Conservation (phyloP, 306 rosid species). For the Chamaecrista fasciculata region DNA sequence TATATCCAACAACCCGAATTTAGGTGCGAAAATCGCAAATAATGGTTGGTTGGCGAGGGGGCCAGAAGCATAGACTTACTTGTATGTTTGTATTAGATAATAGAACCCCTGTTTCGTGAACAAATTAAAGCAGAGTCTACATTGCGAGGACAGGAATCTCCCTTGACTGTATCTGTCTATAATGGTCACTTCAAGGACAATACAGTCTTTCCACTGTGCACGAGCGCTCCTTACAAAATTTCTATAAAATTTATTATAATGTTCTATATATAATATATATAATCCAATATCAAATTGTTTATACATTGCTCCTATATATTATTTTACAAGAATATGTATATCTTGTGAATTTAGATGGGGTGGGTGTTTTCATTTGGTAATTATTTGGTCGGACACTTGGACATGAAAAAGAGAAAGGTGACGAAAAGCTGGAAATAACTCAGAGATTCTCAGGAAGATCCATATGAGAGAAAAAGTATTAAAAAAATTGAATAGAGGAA, state of each 20-base stretch:
- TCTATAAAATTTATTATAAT: not conserved
- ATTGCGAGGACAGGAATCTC: not conserved
- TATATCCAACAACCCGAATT: not conserved
- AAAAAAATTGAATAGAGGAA: not conserved
- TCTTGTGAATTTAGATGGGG: not conserved
- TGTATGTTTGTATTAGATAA: constrained; percentile 3
- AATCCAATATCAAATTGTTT: not conserved
- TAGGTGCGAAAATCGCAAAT: constrained; percentile 7
- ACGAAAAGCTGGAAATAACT: constrained; percentile 46
- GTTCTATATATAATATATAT: too few species aligned
- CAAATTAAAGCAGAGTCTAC: not conserved
- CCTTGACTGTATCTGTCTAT: not conserved
- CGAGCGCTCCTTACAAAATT: not conserved
- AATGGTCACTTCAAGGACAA: not conserved
- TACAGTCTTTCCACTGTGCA: not conserved
- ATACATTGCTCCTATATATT: too few species aligned
- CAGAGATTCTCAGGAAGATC: constrained; percentile 53
- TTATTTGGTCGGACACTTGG: constrained; percentile 52
- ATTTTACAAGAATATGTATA: not conserved
- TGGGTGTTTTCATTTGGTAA: constrained; percentile 43
- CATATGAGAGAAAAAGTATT: not conserved
- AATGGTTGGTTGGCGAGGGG: constrained; percentile 27
- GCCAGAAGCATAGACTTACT: not conserved
- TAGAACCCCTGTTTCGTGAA: constrained; percentile 19
- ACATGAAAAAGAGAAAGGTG: constrained; percentile 38